Conservation (phyloP, 192 early-diverging fungal genomes). For the Lobosporangium transversale region DNA sequence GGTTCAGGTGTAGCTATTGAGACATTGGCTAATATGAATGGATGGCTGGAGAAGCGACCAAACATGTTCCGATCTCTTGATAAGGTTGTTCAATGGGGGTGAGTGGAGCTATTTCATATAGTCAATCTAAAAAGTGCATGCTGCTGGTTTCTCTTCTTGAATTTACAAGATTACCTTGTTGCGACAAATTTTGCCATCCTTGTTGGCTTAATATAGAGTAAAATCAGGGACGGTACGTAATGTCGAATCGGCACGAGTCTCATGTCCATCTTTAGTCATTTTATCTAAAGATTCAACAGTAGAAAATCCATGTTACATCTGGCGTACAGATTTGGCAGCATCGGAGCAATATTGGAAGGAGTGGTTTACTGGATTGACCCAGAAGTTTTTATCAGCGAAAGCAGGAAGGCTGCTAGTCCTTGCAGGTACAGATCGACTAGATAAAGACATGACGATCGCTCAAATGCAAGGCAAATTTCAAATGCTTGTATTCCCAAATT, state of each 20-base stretch:
- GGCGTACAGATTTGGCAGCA: conserved; percentile 70
- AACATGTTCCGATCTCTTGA: conserved; percentile 57
- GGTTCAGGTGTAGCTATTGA: conserved; percentile 69
- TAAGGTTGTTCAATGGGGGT: conserved; percentile 69
- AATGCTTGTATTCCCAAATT: conserved; percentile 70
- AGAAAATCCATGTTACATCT: conserved; percentile 49
- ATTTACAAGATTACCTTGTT: too few relatives aligned
- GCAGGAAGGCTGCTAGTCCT: conserved; percentile 75
- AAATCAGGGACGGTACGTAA: conserved; percentile 72
- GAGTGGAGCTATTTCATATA: too few relatives aligned
- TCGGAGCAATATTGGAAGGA: conserved; percentile 76
- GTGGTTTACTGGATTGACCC: conserved; percentile 74
- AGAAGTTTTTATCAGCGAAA: conserved; percentile 69
- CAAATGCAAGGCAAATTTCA: conserved; percentile 91
- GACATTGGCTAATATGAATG: conserved; percentile 59
- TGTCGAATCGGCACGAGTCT: conserved; percentile 72
- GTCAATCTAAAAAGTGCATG: too few relatives aligned
- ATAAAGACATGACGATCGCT: conserved; percentile 78
- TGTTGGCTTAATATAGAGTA: conserved; percentile 50
- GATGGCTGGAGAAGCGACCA: conserved; percentile 59
- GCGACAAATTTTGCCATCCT: too few relatives aligned
- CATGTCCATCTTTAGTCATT: conserved; percentile 72
- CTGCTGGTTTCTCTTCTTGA: too few relatives aligned
- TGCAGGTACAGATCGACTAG: conserved; percentile 79
- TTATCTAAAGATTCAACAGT: conserved; percentile 20